Evolutionary conservation across 345 rosid species (phyloP), one percentile per base, ranked within the genome.

Genomic region (Eucalyptus albens): DNA sequence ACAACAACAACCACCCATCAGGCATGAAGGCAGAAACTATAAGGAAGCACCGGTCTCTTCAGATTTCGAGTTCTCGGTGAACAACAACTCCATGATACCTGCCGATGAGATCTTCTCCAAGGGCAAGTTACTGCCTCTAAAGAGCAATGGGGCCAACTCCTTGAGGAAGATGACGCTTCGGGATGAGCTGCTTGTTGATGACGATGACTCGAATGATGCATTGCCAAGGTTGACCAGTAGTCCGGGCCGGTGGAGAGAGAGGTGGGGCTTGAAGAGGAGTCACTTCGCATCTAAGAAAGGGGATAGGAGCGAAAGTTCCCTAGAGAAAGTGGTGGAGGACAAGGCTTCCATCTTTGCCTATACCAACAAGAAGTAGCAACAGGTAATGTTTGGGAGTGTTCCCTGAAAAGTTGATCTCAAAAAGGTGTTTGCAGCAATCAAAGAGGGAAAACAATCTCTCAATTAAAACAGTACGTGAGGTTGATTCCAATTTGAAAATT

Each of bases 31-130:
- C 27, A 89, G 89, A 87, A 94, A 90, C 77, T 95, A 96, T 86
- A 96, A 93, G 85, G 99, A 97, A 92, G 98, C 97, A 47, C 98
- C 99, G 11, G 98, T 95, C 22, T 95, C 99, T 26, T 92, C 96
- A 3, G 99, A 97, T 91, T 97, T 97, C 89, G 96, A 94, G 85
- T 97, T 97, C 93, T 92, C 94, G 4, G 95, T 94, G 16, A 92
- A 92, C 51, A 92, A 93, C 89, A 89, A 90, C 88, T 87, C 90
- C 90, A 94, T 96, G 94, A 93, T 90, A 19, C 94, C 98, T 45
- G 98, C 99, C 4, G 98, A 95, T 90, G 96, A 97, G 92, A 95
- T 96, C 91, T 95, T 97, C 93, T 94, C 91, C 92, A 92, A 96
- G 92, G 98, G 99, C 19, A 91, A 87, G 94, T 86, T 96, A 92